Percentiles rank a stretch among this genome's conserved stretches.
Conservation (phyloP, 495 filamentous ascomycete species). For the Corynascus novoguineensis region DNA sequence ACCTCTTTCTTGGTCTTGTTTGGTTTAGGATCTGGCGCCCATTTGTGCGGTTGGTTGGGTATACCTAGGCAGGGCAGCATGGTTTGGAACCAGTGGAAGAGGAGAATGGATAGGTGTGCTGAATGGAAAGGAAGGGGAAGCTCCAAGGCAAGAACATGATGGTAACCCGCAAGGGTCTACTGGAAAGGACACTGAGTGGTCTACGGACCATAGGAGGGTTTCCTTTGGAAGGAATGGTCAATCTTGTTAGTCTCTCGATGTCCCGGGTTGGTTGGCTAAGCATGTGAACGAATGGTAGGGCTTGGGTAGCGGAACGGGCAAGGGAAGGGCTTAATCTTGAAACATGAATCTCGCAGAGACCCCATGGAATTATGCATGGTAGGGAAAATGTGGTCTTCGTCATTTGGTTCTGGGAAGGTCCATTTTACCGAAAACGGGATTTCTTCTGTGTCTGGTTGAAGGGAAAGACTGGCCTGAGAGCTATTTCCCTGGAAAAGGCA, state of each 20-base stretch:
- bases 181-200: background rate
- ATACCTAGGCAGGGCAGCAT: no score
- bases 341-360: no score
- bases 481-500: background rate
- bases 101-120: background rate
- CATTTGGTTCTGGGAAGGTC: no score
- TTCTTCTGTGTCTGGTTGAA: no score
- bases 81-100: no score
- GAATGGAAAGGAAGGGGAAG: background rate
- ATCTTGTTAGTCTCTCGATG: background rate
- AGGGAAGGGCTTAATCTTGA: no score
- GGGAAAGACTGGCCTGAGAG: background rate
- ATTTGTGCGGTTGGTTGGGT: no score
- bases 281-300: background rate
- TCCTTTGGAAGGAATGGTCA: background rate
- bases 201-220: background rate
- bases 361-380: no score
- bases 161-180: constrained; percentile 7
- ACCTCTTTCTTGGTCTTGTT: background rate
- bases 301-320: no score
- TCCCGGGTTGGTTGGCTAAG: background rate
- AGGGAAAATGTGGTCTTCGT: no score
- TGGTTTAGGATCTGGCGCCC: background rate
- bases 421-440: no score
- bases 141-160: constrained; percentile 8